Evolutionary conservation across 306 rosid genomes (phyloP).

Genomic region (Gillenia trifoliata): DNA sequence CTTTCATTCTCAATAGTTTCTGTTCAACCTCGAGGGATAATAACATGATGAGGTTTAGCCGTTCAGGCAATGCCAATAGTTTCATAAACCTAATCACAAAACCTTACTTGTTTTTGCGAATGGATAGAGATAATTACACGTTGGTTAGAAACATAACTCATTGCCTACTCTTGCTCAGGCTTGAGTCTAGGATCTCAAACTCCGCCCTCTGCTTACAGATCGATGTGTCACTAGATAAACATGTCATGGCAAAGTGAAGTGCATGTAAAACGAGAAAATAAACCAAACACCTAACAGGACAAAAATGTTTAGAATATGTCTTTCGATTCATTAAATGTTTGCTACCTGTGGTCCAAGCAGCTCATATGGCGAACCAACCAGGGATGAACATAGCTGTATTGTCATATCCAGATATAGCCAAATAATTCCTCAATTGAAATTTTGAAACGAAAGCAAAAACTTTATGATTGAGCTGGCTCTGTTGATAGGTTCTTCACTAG

Average conservation of each 20-base stretch:
- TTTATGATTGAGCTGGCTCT: background rate
- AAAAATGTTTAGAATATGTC: background rate
- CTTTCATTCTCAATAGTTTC: slow-evolving; percentile 1
- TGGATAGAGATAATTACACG: background rate
- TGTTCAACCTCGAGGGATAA: background rate
- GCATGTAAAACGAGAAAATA: background rate
- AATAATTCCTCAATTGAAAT: background rate
- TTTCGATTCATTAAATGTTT: background rate
- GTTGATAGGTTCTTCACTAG: background rate
- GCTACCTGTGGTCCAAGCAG: background rate
- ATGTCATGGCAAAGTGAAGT: background rate
- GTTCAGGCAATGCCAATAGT: background rate
- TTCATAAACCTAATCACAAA: background rate
- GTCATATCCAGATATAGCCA: background rate
- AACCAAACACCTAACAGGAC: background rate
- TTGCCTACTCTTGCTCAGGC: background rate
- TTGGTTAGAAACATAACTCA: background rate
- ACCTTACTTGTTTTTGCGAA: background rate
- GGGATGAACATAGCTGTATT: background rate
- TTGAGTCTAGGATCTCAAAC: background rate
- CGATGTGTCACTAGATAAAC: background rate
- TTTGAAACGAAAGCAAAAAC: background rate
- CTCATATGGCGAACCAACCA: background rate
- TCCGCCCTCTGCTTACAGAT: background rate
- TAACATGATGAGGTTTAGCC: background rate